Conservation (phyloP, 129 eudicot species). For the Escallonia rubra region DNA sequence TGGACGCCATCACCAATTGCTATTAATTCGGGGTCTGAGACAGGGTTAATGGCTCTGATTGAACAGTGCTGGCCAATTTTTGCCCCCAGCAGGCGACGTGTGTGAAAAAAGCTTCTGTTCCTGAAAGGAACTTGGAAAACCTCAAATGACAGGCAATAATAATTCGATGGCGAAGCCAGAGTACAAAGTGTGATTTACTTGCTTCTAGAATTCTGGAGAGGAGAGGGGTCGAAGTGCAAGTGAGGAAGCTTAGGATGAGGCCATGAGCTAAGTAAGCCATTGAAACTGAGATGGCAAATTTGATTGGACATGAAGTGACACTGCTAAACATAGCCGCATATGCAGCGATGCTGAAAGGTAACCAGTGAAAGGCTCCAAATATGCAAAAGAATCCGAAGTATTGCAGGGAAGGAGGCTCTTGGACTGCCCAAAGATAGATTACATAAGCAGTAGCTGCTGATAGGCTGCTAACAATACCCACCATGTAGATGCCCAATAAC, state of each 20-base stretch:
- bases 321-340: conserved; percentile 22
- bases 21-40: conserved; percentile 28
- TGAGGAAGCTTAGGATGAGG: conserved; percentile 27
- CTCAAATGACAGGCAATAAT: conserved; percentile 30
- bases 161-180: conserved; percentile 31
- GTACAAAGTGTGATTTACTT: conserved; percentile 14
- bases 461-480: conserved; percentile 33
- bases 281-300: conserved; percentile 26
- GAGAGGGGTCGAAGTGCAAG: conserved; percentile 14
- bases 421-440: conserved; percentile 24
- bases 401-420: conserved; percentile 21
- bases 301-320: conserved; percentile 15
- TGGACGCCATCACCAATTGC: conserved; percentile 38
- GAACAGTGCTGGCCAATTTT: conserved; percentile 40
- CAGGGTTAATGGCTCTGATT: conserved; percentile 38
- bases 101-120: conserved; percentile 41
- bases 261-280: conserved; percentile 37
- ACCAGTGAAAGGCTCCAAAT: conserved; percentile 41
- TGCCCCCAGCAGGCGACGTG: conserved; percentile 32
- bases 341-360: conserved; percentile 35
- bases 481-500: conserved; percentile 36
- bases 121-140: conserved; percentile 38
- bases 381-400: conserved; percentile 34
- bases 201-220: conserved; percentile 13
- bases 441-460: conserved; percentile 34